These are phyloP conservation scores for Globisporangium cystogenes DNA, from an alignment of 352 stramenopile genomes.

Conservation along the genomic window DNA sequence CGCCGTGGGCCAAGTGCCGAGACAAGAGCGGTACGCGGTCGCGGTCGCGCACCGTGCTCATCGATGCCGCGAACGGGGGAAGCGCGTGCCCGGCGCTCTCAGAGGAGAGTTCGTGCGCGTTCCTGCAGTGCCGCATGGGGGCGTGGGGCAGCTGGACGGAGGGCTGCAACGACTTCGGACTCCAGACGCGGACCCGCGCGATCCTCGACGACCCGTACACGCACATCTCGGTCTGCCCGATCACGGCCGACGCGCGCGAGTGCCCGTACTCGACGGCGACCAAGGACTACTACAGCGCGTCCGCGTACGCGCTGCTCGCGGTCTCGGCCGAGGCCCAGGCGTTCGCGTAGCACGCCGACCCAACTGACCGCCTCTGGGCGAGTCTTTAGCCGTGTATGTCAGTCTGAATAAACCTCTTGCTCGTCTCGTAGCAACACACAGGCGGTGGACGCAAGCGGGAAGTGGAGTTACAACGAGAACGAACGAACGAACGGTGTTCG, in stretches of 20 bases:
- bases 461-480: too few species aligned
- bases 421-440: too few species aligned
- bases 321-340: slow-evolving; percentile 20
- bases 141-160: slow-evolving; percentile 20
- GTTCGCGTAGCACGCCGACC: slow-evolving; percentile 19
- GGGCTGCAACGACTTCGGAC: slow-evolving; percentile 25
- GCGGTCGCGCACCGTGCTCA: slow-evolving; percentile 23
- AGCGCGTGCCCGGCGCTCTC: slow-evolving; percentile 14
- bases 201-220: slow-evolving; percentile 29
- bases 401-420: too few species aligned
- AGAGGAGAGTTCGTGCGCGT: slow-evolving; percentile 17
- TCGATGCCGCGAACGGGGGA: slow-evolving; percentile 21
- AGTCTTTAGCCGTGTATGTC: too few species aligned
- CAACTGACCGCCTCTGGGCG: too few species aligned
- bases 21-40: slow-evolving; percentile 11
- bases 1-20: slow-evolving; percentile 20
- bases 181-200: slow-evolving; percentile 24
- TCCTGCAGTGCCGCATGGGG: slow-evolving; percentile 22
- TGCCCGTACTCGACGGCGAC: slow-evolving; percentile 26
- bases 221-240: slow-evolving; percentile 17
- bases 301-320: slow-evolving; percentile 8
- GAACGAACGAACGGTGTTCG: too few species aligned
- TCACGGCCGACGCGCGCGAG: slow-evolving; percentile 17
- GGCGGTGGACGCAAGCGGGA: too few species aligned
- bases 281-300: slow-evolving; percentile 22